A percentile compares a stretch with the other conserved stretches of the same genome.
These are phyloP conservation scores for Mangifera indica DNA, from an alignment of 345 rosid genomes.

Conservation along the genomic window DNA sequence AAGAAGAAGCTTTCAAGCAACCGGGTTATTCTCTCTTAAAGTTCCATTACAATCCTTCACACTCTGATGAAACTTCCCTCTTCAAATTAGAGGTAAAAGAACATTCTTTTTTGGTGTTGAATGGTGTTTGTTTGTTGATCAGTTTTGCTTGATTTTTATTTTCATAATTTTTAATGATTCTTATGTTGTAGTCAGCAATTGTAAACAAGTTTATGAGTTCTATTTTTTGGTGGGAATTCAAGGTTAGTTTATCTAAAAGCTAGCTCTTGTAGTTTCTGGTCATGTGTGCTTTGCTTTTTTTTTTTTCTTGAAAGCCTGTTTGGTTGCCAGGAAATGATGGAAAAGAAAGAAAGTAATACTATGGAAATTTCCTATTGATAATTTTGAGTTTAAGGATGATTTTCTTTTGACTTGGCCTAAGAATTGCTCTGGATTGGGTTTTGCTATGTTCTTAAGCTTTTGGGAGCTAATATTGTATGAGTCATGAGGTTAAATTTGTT, in stretches of 20 bases:
- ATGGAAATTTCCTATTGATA: background rate
- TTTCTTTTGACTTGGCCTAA: background rate
- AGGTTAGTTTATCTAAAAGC: background rate
- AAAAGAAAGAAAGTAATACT: background rate
- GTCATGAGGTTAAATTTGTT: background rate
- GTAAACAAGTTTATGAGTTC: background rate
- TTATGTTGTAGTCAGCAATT: background rate
- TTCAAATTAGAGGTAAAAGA: slow-evolving; percentile 8
- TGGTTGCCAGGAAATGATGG: slow-evolving; percentile 11
- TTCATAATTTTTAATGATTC: background rate
- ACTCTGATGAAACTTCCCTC: slow-evolving; percentile 5
- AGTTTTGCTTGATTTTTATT: background rate
- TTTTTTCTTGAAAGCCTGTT: slow-evolving; percentile 2
- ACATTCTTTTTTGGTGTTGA: background rate
- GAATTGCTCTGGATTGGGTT: background rate
- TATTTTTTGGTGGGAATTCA: background rate
- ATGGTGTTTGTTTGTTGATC: background rate
- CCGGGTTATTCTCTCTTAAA: slow-evolving; percentile 6
- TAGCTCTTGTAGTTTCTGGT: background rate
- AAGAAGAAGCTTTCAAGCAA: slow-evolving; percentile 42
- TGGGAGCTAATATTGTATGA: background rate
- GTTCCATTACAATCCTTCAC: background rate
- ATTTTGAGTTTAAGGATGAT: background rate
- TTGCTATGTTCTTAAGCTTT: background rate
- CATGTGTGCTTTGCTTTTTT: background rate